phyloP scores from a whole-genome alignment of 768 basidiomycete genomes.

The Coprinopsis cinerea region DNA sequence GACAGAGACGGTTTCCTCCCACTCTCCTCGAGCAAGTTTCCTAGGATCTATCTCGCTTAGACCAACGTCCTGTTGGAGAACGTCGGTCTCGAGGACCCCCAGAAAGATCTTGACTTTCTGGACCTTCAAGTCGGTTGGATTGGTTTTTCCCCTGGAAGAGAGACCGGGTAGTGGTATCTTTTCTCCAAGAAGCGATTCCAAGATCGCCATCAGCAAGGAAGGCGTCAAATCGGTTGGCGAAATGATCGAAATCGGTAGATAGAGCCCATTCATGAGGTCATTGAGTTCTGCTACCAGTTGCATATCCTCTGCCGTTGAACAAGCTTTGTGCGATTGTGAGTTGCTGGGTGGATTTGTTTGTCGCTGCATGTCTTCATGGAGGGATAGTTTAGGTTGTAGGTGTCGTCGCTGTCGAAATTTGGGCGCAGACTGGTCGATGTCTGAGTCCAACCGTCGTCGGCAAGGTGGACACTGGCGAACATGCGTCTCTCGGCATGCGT shows the following conservation, averaged over 20 bases:
- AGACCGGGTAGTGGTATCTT: conserved; percentile 44
- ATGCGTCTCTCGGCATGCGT: neutral
- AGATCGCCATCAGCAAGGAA: conserved; percentile 60
- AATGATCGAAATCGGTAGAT: conserved; percentile 40
- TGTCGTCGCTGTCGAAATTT: neutral
- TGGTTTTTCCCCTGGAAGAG: conserved; percentile 12
- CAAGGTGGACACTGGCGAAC: neutral
- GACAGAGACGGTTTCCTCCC: conserved; percentile 62
- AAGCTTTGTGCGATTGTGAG: neutral
- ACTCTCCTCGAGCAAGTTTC: conserved; percentile 54
- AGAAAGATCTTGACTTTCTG: conserved; percentile 72
- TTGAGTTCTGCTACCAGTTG: conserved; percentile 30
- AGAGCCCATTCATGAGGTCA: conserved; percentile 36
- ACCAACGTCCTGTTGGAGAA: conserved; percentile 56
- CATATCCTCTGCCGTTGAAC: conserved; percentile 4
- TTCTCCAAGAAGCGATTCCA: conserved; percentile 52
- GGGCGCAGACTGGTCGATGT: neutral
- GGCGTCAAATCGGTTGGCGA: conserved; percentile 64
- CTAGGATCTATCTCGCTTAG: conserved; percentile 61
- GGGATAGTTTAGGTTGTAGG: neutral
- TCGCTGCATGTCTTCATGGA: neutral
- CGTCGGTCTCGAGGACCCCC: conserved; percentile 63
- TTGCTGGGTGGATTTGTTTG: neutral
- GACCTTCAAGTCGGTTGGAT: conserved; percentile 34
- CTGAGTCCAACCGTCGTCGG: neutral